Evolutionary conservation across 2,329 filamentous ascomycete species (phyloP), one percentile per base, ranked within the genome.

Genomic region (Venturia effusa): DNA sequence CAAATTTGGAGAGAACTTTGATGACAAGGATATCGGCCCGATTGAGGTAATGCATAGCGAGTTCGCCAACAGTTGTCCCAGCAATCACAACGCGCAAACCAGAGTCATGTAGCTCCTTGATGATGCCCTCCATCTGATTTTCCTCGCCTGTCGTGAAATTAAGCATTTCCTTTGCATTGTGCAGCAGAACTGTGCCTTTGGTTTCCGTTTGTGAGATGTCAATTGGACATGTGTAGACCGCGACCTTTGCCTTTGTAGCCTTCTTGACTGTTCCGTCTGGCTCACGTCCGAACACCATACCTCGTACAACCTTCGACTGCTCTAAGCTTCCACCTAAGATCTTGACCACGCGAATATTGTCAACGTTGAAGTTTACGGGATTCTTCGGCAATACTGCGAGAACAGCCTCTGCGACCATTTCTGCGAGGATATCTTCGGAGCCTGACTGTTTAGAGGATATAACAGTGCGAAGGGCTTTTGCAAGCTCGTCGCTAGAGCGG

Each of bases 141-240:
- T 99, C 94, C 80, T 99, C 94, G 67, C 94, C 95, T 81, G 92
- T 96, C 71, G 91, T 96, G 79, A 97, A 99, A 74, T 97, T 89
- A 74, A 97, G 84, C 90, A 99, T 97, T 79, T 99, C 94, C 81
- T 97, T 89, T 66, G 93, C 93, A 74, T 96, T 99, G 79, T 99
- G 91, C 71, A 99, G 79, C 62, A 99, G 83, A 55, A 99, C 94
- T 13, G 94, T 99, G 61, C 95, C 95, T 83, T 99, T 99, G 72
- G 94, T 99, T 81, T 99, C 94, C 48, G 95, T 99, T 80, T 97
- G 92, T 73, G 88, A 92, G 75, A 84, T 92, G 75, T 99, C 94
- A 76, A 99, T 92, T 45, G 94, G 88, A 79, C 94, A 99, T 69
- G 92, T 94, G 82, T 89, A 99, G 65, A 99, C 93, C 68, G 88